Evolutionary conservation across 176 grass and related monocot species (phyloP).

Genomic region (Raddia distichophylla): DNA sequence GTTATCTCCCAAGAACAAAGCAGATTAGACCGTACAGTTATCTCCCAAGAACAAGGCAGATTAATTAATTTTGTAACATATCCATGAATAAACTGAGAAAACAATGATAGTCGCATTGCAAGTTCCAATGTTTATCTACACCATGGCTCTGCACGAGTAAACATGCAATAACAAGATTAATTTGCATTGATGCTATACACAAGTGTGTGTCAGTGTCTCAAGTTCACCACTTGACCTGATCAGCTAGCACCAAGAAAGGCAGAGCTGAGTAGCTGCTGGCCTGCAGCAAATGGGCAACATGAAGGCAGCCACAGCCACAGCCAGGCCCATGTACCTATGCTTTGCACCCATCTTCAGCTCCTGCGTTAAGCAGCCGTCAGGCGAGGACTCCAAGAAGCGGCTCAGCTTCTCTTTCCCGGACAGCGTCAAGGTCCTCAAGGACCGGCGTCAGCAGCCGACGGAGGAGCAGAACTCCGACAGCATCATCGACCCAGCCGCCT

Average conservation of each 20-base stretch:
- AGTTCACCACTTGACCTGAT: not conserved
- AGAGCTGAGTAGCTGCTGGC: not conserved
- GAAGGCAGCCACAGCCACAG: constrained; percentile 29
- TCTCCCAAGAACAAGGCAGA: constrained; percentile 3
- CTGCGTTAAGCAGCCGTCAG: constrained; percentile 35
- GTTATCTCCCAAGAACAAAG: constrained; percentile 19
- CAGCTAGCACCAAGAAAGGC: not conserved
- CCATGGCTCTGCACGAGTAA: not conserved
- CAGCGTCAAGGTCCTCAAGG: not conserved
- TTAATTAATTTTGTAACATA: constrained; percentile 12
- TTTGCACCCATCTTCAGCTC: constrained; percentile 34
- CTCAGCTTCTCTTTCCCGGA: constrained; percentile 53
- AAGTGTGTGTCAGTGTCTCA: too few relatives aligned
- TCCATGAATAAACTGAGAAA: constrained; percentile 7
- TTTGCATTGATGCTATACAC: too few relatives aligned
- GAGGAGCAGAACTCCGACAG: constrained; percentile 41
- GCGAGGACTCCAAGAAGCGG: constrained; percentile 38
- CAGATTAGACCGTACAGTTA: not conserved
- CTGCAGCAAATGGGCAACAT: not conserved
- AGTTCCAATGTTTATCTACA: not conserved
- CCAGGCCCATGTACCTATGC: constrained; percentile 42
- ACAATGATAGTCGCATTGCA: not conserved
- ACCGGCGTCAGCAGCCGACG: not conserved
- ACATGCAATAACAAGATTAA: too few relatives aligned
- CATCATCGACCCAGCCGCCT: constrained; percentile 61